phyloP scores from a whole-genome alignment of 208 protist species.

The Trypanosoma congolense region DNA sequence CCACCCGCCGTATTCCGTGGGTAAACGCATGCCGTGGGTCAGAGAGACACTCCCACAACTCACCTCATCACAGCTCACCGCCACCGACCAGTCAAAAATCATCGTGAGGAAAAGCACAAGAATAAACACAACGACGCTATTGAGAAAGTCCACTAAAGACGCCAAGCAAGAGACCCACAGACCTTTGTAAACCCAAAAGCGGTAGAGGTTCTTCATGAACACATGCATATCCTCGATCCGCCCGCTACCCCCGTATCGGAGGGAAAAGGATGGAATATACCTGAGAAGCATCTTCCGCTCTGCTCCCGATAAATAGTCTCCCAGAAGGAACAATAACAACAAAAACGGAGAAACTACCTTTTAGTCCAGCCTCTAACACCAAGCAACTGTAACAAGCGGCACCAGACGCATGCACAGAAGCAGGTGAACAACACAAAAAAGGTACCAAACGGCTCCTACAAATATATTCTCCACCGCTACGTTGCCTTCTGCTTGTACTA shows the following conservation, averaged over 20 bases:
- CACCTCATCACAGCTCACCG: constrained; percentile 50
- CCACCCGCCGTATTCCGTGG: constrained; percentile 31
- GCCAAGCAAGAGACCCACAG: constrained; percentile 51
- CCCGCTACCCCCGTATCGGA: constrained; percentile 44
- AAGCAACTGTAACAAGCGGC: too few species aligned
- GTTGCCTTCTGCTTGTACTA: too few species aligned
- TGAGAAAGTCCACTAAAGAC: constrained; percentile 63
- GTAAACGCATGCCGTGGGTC: constrained; percentile 32
- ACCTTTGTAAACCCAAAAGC: constrained; percentile 73
- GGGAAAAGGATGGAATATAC: constrained; percentile 24
- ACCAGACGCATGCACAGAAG: too few species aligned
- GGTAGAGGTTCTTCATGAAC: constrained; percentile 67
- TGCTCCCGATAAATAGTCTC: neutral
- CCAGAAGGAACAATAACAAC: neutral
- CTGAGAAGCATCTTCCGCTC: constrained; percentile 20
- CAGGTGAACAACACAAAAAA: too few species aligned
- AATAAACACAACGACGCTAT: constrained; percentile 48
- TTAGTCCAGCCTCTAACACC: too few species aligned
- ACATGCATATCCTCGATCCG: constrained; percentile 55
- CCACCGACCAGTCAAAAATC: constrained; percentile 54
- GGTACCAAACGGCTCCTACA: too few species aligned
- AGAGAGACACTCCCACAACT: constrained; percentile 39
- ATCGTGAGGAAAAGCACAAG: constrained; percentile 50
- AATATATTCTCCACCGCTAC: too few species aligned
- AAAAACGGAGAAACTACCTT: too few species aligned